Evolutionary conservation across 176 grass and related monocot species (phyloP).

Genomic region (Musa acuminata): DNA sequence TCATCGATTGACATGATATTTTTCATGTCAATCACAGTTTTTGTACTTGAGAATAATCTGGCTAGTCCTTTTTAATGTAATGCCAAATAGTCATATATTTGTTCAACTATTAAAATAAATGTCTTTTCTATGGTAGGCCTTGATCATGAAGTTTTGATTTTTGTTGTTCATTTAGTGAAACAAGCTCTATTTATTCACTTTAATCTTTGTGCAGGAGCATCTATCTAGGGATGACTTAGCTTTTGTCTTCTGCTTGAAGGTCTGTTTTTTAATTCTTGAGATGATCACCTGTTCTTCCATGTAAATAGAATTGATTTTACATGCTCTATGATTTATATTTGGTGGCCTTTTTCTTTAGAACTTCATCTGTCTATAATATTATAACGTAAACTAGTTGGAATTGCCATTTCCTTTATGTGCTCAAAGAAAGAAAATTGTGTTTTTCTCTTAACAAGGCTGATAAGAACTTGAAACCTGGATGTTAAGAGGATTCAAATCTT

Average conservation of each 20-base stretch:
- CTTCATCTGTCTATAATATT: not conserved
- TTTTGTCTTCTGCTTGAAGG: constrained; percentile 92
- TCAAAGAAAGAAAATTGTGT: not conserved
- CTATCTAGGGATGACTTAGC: constrained; percentile 71
- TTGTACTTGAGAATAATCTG: not conserved
- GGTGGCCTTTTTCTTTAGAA: not conserved
- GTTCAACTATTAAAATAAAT: not conserved
- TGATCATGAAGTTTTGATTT: not conserved
- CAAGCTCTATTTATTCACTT: not conserved
- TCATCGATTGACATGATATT: too few relatives aligned
- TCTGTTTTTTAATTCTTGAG: constrained; percentile 23
- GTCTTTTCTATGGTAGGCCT: not conserved
- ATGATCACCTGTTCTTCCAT: not conserved
- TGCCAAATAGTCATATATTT: not conserved
- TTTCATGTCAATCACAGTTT: not conserved
- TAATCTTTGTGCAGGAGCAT: constrained; percentile 68
- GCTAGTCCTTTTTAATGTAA: not conserved
- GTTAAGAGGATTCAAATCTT: too few relatives aligned
- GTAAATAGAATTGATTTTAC: not conserved
- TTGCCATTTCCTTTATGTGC: not conserved
- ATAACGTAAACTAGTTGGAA: not conserved
- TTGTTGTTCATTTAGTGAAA: not conserved
- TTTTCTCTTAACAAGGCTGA: not conserved
- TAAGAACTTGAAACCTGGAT: too few relatives aligned
- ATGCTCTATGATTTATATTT: not conserved